Percentiles rank a stretch among this genome's conserved stretches.
Evolutionary conservation across 495 filamentous ascomycete genomes (phyloP).

Genomic region (Neurospora tetrasperma): DNA sequence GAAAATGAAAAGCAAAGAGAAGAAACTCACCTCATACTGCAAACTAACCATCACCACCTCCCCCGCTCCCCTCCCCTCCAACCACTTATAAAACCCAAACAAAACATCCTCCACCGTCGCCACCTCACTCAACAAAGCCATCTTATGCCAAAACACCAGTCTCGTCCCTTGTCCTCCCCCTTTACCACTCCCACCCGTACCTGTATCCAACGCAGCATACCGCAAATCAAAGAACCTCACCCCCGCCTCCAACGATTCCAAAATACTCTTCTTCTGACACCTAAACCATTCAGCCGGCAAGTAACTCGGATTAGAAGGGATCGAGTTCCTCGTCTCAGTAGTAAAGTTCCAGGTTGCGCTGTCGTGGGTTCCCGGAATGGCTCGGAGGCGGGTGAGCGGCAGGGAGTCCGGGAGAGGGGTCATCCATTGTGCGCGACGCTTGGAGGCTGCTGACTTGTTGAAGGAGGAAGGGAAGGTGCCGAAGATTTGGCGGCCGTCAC

Average conservation of each 20-base stretch:
- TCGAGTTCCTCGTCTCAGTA: conserved; percentile 29
- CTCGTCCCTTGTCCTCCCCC: conserved; percentile 16
- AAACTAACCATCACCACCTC: conserved; percentile 74
- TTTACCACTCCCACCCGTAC: not conserved
- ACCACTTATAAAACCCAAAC: conserved; percentile 42
- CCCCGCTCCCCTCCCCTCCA: conserved; percentile 48
- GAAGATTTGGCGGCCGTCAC: conserved; percentile 33
- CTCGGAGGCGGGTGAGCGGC: conserved; percentile 33
- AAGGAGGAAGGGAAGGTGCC: conserved; percentile 22
- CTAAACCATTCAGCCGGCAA: conserved; percentile 25
- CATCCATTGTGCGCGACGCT: conserved; percentile 35
- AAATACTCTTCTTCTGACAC: conserved; percentile 32
- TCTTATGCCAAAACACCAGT: conserved; percentile 41
- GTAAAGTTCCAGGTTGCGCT: conserved; percentile 47
- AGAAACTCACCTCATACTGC: conserved; percentile 50
- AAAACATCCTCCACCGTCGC: conserved; percentile 39
- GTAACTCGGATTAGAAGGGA: conserved; percentile 23
- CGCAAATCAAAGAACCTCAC: conserved; percentile 45
- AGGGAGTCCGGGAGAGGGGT: conserved; percentile 29
- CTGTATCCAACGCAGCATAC: conserved; percentile 34
- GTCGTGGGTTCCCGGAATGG: conserved; percentile 46
- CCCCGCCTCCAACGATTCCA: conserved; percentile 33
- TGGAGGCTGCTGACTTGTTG: conserved; percentile 3
- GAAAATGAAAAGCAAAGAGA: not conserved
- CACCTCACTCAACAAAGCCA: conserved; percentile 34